Evolutionary conservation across 1,284 basidiomycete genomes (phyloP), one percentile per base, ranked within the genome.

Genomic region (Fistulinella staudtii): DNA sequence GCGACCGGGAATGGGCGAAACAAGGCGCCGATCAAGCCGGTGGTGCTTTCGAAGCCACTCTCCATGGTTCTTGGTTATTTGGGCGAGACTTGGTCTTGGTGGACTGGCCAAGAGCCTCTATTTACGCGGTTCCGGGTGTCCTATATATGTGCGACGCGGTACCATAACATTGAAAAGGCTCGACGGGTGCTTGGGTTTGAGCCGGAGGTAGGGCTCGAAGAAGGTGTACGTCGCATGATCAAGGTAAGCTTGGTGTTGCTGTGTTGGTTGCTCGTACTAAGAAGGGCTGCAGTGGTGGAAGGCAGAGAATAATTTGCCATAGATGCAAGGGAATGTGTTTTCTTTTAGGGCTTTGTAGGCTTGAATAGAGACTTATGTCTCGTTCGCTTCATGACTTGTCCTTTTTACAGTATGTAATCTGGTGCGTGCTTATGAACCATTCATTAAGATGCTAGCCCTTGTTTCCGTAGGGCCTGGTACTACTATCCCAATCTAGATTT

Each of bases 91-190:
- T 85, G 79, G 70, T 76, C 80, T 5, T 88, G 82, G 78, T 50
- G 94, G 35, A 73, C 75, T 0, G 89, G 93, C 9, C 85, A 81
- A 62, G 84, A 92, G 61, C 80, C 89, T 14, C 82, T 85, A 11
- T 93, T 99, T 57, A 98, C 93, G 15, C 75, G 77, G 43, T 93
- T 85, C 68, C 82, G 89, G 55, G 89, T 96, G 21, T 79, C 79
- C 15, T 92, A 83, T 63, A 82, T 77, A 36, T 86, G 82, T 63
- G 78, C 76, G 21, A 75, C 71, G 51, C 77, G 93, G 56, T 98
- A 88, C 75, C 89, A 95, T 67, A 96, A 97, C 64, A 93, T 95
- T 42, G 95, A 99, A 72, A 93, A 92, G 71, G 92, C 95, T 8
- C 76, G 94, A 54, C 72, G 93, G 45, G 79, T 97, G 51, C 74